Conservation (phyloP, 768 basidiomycete genomes). For the Lentinula raphanica region DNA sequence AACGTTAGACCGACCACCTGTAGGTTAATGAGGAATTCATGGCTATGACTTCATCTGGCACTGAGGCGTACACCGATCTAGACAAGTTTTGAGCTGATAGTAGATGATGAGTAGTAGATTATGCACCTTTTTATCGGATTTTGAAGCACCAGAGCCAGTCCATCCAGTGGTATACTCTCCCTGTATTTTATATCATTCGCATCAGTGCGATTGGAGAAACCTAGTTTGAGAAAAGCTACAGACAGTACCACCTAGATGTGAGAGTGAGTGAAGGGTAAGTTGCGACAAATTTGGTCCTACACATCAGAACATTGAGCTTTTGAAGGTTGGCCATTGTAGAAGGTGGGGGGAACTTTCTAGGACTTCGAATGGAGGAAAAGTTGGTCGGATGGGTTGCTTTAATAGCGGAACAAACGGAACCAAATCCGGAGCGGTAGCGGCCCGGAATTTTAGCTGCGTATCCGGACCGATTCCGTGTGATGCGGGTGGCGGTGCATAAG, state of each 20-base stretch:
- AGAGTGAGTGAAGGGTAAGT: slow-evolving; percentile 6
- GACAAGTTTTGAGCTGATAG: not conserved
- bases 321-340: slow-evolving; percentile 15
- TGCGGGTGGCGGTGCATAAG: not conserved
- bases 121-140: slow-evolving; percentile 87
- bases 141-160: slow-evolving; percentile 88
- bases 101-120: not conserved
- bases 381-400: not conserved
- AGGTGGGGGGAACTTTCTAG: not conserved
- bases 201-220: not conserved
- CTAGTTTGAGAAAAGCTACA: slow-evolving; percentile 10
- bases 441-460: not conserved
- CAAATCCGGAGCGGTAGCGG: not conserved
- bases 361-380: not conserved
- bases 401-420: not conserved
- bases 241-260: slow-evolving; percentile 32
- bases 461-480: not conserved
- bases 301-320: slow-evolving; percentile 75
- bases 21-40: slow-evolving; percentile 11
- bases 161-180: slow-evolving; percentile 95
- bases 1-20: slow-evolving; percentile 87
- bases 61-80: slow-evolving; percentile 63
- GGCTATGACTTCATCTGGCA: not conserved
- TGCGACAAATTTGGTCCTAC: slow-evolving; percentile 32
- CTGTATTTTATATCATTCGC: slow-evolving; percentile 22